phyloP scores from a whole-genome alignment of 2,329 filamentous ascomycete genomes.

The Phyllosticta citribraziliensis region DNA sequence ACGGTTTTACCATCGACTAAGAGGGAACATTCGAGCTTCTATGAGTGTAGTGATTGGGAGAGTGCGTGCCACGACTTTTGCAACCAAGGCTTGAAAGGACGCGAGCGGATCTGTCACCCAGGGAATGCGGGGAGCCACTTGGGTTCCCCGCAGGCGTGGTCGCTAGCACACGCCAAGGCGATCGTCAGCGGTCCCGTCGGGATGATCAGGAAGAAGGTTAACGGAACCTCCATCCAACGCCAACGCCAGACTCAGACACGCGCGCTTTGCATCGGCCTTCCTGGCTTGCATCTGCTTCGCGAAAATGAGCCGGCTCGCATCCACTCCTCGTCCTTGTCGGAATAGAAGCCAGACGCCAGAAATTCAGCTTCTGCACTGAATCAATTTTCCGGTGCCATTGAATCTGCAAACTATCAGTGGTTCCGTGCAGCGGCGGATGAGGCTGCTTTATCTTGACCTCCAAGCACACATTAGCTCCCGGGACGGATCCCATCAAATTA shows the following conservation, averaged over 20 bases:
- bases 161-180: not conserved
- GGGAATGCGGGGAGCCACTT: not conserved
- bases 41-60: too few species aligned
- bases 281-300: not conserved
- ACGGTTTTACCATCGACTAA: too few species aligned
- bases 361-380: not conserved
- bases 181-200: not conserved
- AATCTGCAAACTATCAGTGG: not conserved
- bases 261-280: not conserved
- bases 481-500: not conserved
- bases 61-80: too few species aligned
- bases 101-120: not conserved
- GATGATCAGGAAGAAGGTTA: not conserved
- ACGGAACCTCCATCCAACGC: not conserved
- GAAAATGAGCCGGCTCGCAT: not conserved
- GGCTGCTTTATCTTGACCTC: not conserved
- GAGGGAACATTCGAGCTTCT: too few species aligned
- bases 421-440: not conserved
- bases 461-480: not conserved
- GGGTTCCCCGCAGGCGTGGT: not conserved
- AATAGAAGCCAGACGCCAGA: not conserved
- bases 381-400: not conserved
- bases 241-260: not conserved
- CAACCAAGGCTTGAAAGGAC: not conserved
- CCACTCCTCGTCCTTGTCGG: not conserved